Conservation (phyloP, 176 grass and related monocot genomes). For the Eremochloa ophiuroides region DNA sequence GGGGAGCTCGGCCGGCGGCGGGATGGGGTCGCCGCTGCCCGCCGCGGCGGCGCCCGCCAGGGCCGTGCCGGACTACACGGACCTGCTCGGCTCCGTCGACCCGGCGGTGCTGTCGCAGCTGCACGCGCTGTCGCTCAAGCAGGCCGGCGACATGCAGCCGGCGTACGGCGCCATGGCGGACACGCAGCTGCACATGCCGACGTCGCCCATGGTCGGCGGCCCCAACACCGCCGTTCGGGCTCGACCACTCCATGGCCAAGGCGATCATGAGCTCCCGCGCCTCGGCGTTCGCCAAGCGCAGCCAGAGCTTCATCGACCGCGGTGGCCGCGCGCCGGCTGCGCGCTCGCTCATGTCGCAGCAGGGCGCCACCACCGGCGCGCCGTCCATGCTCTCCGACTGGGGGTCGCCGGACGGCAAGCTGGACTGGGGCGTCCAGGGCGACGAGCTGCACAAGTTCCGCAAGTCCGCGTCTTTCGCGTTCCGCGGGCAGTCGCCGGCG, state of each 20-base stretch:
- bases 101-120: constrained; percentile 63
- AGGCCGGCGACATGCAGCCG: constrained; percentile 45
- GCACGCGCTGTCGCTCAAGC: constrained; percentile 59
- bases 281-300: constrained; percentile 75
- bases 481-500: constrained; percentile 44
- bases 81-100: constrained; percentile 54
- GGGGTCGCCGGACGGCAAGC: constrained; percentile 78
- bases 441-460: constrained; percentile 94
- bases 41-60: not conserved
- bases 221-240: constrained; percentile 47
- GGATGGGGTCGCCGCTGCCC: constrained; percentile 35
- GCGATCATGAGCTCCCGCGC: constrained; percentile 88
- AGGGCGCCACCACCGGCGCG: constrained; percentile 23
- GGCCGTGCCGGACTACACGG: constrained; percentile 49
- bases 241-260: constrained; percentile 80
- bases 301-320: constrained; percentile 96
- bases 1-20: constrained; percentile 22
- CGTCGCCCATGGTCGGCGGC: constrained; percentile 48
- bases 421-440: constrained; percentile 92
- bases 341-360: constrained; percentile 56
- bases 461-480: constrained; percentile 84
- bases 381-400: constrained; percentile 66
- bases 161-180: constrained; percentile 38
- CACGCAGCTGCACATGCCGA: constrained; percentile 50
- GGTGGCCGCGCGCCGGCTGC: constrained; percentile 26